phyloP scores from a whole-genome alignment of 768 basidiomycete species.

The Kondoa malvinella region DNA sequence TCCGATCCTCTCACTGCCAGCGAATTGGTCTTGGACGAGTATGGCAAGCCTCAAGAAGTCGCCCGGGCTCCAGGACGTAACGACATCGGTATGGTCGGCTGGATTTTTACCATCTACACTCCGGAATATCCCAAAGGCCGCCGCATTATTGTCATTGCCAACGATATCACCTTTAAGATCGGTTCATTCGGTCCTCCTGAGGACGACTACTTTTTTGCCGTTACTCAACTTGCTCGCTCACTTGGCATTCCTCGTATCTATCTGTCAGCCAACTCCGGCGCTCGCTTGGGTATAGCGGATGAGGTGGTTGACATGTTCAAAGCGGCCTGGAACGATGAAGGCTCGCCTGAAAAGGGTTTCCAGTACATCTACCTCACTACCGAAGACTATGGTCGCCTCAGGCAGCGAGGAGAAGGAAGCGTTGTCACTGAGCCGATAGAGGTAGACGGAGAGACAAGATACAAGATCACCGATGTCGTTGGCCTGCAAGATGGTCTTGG shows the following conservation, averaged over 20 bases:
- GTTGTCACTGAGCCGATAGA: slow-evolving; percentile 71
- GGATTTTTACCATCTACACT: slow-evolving; percentile 81
- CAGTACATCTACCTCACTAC: slow-evolving; percentile 89
- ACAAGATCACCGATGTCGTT: slow-evolving; percentile 91
- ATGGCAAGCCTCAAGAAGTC: slow-evolving; percentile 76
- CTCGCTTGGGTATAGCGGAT: slow-evolving; percentile 87
- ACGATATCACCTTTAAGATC: slow-evolving; percentile 97
- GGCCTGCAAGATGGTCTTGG: slow-evolving; percentile 94
- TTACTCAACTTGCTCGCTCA: slow-evolving; percentile 77
- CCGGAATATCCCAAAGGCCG: slow-evolving; percentile 86
- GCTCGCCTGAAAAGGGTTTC: slow-evolving; percentile 81
- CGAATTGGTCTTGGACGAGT: slow-evolving; percentile 86
- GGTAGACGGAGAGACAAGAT: slow-evolving; percentile 66
- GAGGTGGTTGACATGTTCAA: slow-evolving; percentile 76
- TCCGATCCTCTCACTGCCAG: slow-evolving; percentile 62
- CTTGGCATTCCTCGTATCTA: slow-evolving; percentile 86
- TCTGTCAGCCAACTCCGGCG: slow-evolving; percentile 96
- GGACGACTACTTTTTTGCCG: slow-evolving; percentile 91
- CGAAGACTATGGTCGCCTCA: slow-evolving; percentile 72
- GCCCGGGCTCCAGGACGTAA: slow-evolving; percentile 86
- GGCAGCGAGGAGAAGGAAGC: slow-evolving; percentile 61
- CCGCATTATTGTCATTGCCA: slow-evolving; percentile 72
- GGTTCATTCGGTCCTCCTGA: slow-evolving; percentile 93
- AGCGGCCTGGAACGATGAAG: slow-evolving; percentile 69
- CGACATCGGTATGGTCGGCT: slow-evolving; percentile 90